These are phyloP conservation scores for Discostella stelligera DNA, from an alignment of 352 stramenopile genomes.

Conservation along the genomic window DNA sequence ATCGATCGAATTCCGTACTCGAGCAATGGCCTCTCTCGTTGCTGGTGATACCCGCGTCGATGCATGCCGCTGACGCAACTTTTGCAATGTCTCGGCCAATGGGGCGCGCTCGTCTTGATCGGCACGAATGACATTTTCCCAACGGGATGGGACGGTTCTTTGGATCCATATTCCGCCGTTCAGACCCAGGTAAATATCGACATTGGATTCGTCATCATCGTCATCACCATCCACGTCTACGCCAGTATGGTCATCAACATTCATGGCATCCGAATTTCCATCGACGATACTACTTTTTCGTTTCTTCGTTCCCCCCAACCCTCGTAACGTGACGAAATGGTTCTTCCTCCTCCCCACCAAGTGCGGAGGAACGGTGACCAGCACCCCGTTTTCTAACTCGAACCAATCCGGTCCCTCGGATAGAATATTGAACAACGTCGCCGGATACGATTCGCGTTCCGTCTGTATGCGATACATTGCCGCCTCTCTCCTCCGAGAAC, in stretches of 20 bases:
- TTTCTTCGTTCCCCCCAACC: slow-evolving; percentile 43
- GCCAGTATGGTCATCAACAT: slow-evolving; percentile 36
- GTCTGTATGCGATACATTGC: slow-evolving; percentile 65
- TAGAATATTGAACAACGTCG: slow-evolving; percentile 77
- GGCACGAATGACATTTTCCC: slow-evolving; percentile 54
- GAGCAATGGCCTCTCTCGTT: slow-evolving; percentile 86
- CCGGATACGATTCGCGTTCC: slow-evolving; percentile 79
- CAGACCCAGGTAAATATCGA: slow-evolving; percentile 91
- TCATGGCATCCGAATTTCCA: slow-evolving; percentile 33
- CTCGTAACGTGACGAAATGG: slow-evolving; percentile 89
- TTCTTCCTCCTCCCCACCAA: slow-evolving; percentile 92
- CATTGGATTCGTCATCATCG: slow-evolving; percentile 42
- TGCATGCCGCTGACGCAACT: slow-evolving; percentile 87
- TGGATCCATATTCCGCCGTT: slow-evolving; percentile 96
- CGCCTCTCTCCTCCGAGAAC: slow-evolving; percentile 40
- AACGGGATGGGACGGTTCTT: slow-evolving; percentile 78
- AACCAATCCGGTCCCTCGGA: slow-evolving; percentile 60
- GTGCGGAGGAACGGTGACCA: slow-evolving; percentile 87
- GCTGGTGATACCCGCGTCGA: slow-evolving; percentile 82
- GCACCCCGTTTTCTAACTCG: slow-evolving; percentile 91
- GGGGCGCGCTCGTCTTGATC: slow-evolving; percentile 68
- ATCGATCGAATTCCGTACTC: slow-evolving; percentile 88
- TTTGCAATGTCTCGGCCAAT: slow-evolving; percentile 90
- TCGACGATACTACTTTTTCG: slow-evolving; percentile 8
- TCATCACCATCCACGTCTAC: slow-evolving; percentile 1